Conservation (phyloP, 148 eudicot species). For the Bassia scoparia region DNA sequence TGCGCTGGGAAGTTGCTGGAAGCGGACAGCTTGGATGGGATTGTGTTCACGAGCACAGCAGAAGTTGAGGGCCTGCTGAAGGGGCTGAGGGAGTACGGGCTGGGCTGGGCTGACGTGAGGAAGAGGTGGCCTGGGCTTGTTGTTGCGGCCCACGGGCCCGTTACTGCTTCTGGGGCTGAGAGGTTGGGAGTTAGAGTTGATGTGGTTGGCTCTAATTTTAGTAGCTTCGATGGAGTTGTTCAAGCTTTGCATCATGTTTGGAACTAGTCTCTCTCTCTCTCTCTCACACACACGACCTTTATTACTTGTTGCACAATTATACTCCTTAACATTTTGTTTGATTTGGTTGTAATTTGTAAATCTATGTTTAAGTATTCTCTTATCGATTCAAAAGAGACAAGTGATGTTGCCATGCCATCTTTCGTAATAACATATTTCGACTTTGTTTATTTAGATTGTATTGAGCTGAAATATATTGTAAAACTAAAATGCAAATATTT, state of each 20-base stretch:
- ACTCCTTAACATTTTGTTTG: neutral
- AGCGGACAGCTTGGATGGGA: constrained; percentile 44
- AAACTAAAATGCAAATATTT: too few relatives aligned
- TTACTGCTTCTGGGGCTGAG: constrained; percentile 79
- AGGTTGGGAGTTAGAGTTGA: constrained; percentile 70
- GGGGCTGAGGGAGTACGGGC: constrained; percentile 50
- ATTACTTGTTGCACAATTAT: too few relatives aligned
- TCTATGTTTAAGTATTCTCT: too few relatives aligned
- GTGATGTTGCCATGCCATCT: too few relatives aligned
- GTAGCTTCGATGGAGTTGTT: constrained; percentile 69
- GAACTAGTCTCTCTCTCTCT: neutral
- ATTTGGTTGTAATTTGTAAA: too few relatives aligned
- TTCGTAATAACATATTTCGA: too few relatives aligned
- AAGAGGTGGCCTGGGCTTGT: constrained; percentile 49
- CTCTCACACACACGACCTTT: too few relatives aligned
- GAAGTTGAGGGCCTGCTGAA: constrained; percentile 85
- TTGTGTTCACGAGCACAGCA: constrained; percentile 78
- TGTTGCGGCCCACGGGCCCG: constrained; percentile 84
- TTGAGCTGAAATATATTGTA: too few relatives aligned
- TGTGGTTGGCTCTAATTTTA: constrained; percentile 61
- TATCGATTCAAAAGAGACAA: too few relatives aligned
- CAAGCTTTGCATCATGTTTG: constrained; percentile 47
- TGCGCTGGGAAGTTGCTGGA: constrained; percentile 40
- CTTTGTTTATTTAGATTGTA: too few relatives aligned
- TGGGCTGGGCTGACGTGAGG: constrained; percentile 58